A percentile compares a stretch with the other conserved stretches of the same genome.
Evolutionary conservation across 768 basidiomycete species (phyloP).

Genomic region (Podaxis carcinomalis): DNA sequence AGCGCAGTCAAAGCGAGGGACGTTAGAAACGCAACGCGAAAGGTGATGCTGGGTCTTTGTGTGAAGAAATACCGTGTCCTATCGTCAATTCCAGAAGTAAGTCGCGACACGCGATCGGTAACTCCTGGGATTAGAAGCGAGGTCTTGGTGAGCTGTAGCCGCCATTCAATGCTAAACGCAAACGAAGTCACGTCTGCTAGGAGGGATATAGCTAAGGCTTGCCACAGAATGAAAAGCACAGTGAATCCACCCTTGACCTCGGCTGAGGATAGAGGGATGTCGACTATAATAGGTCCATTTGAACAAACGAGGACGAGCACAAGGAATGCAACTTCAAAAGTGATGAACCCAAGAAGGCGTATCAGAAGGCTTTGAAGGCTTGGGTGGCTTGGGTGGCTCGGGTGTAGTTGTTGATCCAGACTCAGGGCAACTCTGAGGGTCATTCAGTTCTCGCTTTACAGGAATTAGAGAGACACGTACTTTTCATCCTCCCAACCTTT

Average conservation of each 20-base stretch:
- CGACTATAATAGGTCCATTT: not conserved
- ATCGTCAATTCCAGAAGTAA: not conserved
- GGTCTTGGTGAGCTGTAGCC: not conserved
- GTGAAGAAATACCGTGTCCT: not conserved
- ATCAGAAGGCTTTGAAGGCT: not conserved
- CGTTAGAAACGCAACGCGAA: not conserved
- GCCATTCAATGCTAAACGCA: slow-evolving; percentile 3
- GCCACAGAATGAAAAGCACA: not conserved
- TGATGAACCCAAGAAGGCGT: not conserved
- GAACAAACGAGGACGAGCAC: not conserved
- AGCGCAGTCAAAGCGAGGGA: not conserved
- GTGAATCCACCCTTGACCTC: slow-evolving; percentile 1
- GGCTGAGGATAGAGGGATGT: not conserved
- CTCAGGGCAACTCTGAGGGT: not conserved
- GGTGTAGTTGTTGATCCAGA: not conserved
- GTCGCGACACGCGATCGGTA: not conserved
- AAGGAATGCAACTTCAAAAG: not conserved
- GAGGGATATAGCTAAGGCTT: not conserved
- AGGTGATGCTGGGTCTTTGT: not conserved
- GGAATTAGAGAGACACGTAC: not conserved
- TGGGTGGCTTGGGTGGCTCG: not conserved
- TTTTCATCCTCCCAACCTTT: not conserved
- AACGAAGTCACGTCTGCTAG: not conserved
- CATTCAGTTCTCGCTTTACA: not conserved
- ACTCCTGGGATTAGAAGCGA: not conserved